A percentile compares a stretch with the other conserved stretches of the same genome.
Evolutionary conservation across 163 green algal species (phyloP).

Genomic region (Prototheca wickerhamii): DNA sequence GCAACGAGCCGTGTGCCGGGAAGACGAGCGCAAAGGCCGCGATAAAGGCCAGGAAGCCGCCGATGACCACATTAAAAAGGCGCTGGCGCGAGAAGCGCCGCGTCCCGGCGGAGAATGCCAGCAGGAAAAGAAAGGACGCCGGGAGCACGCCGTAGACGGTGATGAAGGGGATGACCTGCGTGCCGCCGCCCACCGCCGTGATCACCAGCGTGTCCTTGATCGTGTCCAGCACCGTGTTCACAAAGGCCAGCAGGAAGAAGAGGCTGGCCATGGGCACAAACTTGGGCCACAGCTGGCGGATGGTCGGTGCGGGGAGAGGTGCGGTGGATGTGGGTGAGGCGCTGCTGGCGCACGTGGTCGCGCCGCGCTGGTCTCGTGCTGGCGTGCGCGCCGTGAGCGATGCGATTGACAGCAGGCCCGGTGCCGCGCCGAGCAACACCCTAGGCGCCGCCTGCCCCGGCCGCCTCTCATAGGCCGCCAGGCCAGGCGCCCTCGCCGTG

Average conservation of each 20-base stretch:
- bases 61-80: constrained; percentile 82
- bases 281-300: constrained; percentile 3
- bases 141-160: constrained; percentile 89
- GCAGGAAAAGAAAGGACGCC: constrained; percentile 75
- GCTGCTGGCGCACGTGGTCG: too few relatives aligned
- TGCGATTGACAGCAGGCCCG: too few relatives aligned
- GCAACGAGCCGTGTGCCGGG: constrained; percentile 67
- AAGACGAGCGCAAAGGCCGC: constrained; percentile 73
- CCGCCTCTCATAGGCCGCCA: too few relatives aligned
- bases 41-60: constrained; percentile 75
- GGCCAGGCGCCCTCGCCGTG: too few relatives aligned
- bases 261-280: constrained; percentile 33
- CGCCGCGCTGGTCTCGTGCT: too few relatives aligned
- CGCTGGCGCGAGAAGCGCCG: constrained; percentile 46
- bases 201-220: constrained; percentile 89
- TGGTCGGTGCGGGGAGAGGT: too few relatives aligned
- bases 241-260: constrained; percentile 85
- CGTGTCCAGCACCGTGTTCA: constrained; percentile 91
- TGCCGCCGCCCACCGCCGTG: constrained; percentile 64
- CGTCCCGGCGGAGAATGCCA: constrained; percentile 62
- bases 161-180: constrained; percentile 80
- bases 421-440: too few relatives aligned
- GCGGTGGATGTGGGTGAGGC: not conserved
- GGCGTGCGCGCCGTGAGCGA: too few relatives aligned
- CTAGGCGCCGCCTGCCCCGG: too few relatives aligned